phyloP scores from a whole-genome alignment of 1,284 basidiomycete species.

The Thelephora terrestris region DNA sequence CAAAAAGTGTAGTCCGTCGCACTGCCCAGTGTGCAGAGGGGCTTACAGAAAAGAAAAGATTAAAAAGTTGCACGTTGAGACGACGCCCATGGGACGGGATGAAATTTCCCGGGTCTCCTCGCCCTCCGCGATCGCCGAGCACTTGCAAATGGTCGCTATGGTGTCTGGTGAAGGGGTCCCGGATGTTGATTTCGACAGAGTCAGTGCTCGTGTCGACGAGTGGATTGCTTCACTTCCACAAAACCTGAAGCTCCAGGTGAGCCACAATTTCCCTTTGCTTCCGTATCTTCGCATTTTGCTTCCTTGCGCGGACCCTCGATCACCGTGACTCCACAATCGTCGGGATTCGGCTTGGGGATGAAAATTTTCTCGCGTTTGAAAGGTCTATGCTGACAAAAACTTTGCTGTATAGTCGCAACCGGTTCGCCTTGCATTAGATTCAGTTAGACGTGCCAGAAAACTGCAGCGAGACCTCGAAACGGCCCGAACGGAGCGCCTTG shows the following conservation, averaged over 20 bases:
- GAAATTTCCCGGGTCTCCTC: background rate
- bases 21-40: background rate
- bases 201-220: background rate
- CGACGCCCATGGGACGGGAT: background rate
- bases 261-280: background rate
- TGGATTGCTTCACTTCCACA: background rate
- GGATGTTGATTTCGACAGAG: background rate
- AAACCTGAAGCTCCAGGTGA: background rate
- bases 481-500: background rate
- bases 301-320: background rate
- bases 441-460: background rate
- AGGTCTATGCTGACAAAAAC: no score
- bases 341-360: background rate
- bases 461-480: background rate
- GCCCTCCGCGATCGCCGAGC: background rate
- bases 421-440: background rate
- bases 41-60: background rate
- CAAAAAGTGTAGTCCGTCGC: background rate
- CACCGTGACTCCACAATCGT: background rate
- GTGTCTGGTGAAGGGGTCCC: background rate
- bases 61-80: slow-evolving; percentile 1
- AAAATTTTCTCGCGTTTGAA: no score
- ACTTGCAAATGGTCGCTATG: slow-evolving; percentile 1
- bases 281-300: background rate
- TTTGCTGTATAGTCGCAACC: background rate